Evolutionary conservation across 306 rosid genomes (phyloP).

Genomic region (Glycine soja): DNA sequence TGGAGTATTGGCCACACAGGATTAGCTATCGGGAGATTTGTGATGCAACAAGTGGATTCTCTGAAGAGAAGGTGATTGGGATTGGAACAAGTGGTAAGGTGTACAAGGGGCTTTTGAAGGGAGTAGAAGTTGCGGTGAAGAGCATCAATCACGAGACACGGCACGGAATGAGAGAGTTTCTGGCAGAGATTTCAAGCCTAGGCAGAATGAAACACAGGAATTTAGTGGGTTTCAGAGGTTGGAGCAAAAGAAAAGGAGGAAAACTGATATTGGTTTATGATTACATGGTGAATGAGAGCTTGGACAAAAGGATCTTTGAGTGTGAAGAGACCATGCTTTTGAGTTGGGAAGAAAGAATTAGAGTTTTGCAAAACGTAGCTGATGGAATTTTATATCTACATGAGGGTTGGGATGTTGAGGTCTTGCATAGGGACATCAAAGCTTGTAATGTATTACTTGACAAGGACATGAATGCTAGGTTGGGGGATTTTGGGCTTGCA

Average conservation of each 20-base stretch:
- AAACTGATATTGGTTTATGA: conserved; percentile 74
- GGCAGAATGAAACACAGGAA: conserved; percentile 82
- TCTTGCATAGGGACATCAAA: conserved; percentile 79
- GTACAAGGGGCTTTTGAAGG: conserved; percentile 66
- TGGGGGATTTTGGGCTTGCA: conserved; percentile 79
- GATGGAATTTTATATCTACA: conserved; percentile 72
- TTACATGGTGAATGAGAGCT: conserved; percentile 78
- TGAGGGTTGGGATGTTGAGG: conserved; percentile 81
- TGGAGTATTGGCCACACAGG: conserved; percentile 81
- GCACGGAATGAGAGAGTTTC: conserved; percentile 67
- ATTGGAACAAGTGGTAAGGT: conserved; percentile 72
- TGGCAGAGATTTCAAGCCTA: conserved; percentile 81
- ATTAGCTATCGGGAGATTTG: conserved; percentile 62
- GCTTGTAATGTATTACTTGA: conserved; percentile 74
- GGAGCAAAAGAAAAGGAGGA: conserved; percentile 73
- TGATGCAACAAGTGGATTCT: conserved; percentile 64
- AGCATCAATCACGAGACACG: conserved; percentile 55
- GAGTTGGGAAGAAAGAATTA: conserved; percentile 68
- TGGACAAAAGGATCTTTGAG: conserved; percentile 71
- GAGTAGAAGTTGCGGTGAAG: conserved; percentile 69
- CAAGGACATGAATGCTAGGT: conserved; percentile 73
- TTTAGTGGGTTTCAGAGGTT: conserved; percentile 74
- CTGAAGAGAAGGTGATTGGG: conserved; percentile 71
- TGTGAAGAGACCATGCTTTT: conserved; percentile 54
- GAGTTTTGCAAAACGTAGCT: conserved; percentile 69